Evolutionary conservation across 768 basidiomycete genomes (phyloP), one percentile per base, ranked within the genome.

Genomic region (Coprinopsis sp.): DNA sequence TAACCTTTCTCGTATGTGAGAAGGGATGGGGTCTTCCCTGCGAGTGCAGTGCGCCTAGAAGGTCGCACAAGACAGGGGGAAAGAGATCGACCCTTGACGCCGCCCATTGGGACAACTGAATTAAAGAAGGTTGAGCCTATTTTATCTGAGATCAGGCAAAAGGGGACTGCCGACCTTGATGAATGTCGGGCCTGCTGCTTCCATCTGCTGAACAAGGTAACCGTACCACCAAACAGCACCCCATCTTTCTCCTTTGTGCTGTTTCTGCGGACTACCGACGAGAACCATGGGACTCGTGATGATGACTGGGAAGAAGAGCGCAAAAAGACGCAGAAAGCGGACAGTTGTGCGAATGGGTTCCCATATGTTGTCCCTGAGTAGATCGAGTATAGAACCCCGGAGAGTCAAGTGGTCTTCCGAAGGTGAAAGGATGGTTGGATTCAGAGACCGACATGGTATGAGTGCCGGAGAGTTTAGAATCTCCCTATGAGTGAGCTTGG

Each of bases 191-290:
- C 96, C 96, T 7, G 95, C 95, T 4, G 82, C 72, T 66, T 94
- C 84, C 96, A 99, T 98, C 63, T 84, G 85, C 34, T 66, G 69
- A 6, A 92, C 91, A 13, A 99, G 70, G 42, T 91, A 76, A n/a
- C 75, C 78, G 61, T 97, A 98, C 96, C 96, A 99, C 95, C 92
- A 96, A 3, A 93, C 76, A 1, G 91, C 92, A 29, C 92, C 92
- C 91, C 91, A 92, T 56, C 81, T 77, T 52, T 94, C 91, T 13
- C 87, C 86, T 11, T 75, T 76, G 36, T 80, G 69, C 38, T 67
- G 65, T 34, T 69, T 69, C 44, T 79, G 73, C 16, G 74, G 76
- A 27, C 64, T 70, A 16, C 82, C 87, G 7, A 84, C 67, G 21
- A 94, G 70, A 16, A 98, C 70, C 81, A 97, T 88, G 0, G 95